Evolutionary conservation across 345 rosid species (phyloP).

Genomic region (Leavenworthia alabamica): DNA sequence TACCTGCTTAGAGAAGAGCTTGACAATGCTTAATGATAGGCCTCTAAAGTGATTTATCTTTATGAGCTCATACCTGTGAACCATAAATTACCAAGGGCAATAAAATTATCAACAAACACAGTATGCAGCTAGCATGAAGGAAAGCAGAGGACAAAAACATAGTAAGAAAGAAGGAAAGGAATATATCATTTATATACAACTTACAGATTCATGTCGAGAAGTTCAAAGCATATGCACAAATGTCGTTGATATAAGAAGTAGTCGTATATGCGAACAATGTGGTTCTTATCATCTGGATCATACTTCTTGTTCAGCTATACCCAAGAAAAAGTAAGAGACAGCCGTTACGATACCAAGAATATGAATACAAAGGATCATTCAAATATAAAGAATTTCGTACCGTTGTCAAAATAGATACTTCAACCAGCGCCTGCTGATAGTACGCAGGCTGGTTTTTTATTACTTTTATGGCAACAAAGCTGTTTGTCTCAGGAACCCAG

Average conservation of each 20-base stretch:
- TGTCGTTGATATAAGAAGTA: conserved; percentile 79
- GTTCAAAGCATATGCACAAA: conserved; percentile 93
- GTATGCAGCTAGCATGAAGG: not conserved
- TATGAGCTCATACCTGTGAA: conserved; percentile 87
- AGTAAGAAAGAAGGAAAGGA: conserved; percentile 2
- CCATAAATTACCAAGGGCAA: conserved; percentile 29
- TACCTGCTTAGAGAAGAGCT: conserved; percentile 96
- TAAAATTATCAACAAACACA: conserved; percentile 9
- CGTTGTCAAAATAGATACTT: conserved; percentile 93
- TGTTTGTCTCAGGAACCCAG: conserved; percentile 65
- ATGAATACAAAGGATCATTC: conserved; percentile 12
- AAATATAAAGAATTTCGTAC: conserved; percentile 37
- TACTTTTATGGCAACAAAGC: conserved; percentile 89
- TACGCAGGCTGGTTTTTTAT: conserved; percentile 97
- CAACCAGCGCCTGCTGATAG: conserved; percentile 96
- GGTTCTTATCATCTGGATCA: conserved; percentile 98
- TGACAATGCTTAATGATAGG: conserved; percentile 90
- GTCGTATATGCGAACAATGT: conserved; percentile 95
- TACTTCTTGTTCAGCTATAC: conserved; percentile 86
- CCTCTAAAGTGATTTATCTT: conserved; percentile 94
- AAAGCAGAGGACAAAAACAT: conserved; percentile 1
- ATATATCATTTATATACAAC: conserved; percentile 21
- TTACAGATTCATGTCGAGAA: conserved; percentile 96
- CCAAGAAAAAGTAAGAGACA: conserved; percentile 11
- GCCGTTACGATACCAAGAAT: not conserved